Conservation (phyloP, 2,329 filamentous ascomycete genomes). For the Fusarium sp. region DNA sequence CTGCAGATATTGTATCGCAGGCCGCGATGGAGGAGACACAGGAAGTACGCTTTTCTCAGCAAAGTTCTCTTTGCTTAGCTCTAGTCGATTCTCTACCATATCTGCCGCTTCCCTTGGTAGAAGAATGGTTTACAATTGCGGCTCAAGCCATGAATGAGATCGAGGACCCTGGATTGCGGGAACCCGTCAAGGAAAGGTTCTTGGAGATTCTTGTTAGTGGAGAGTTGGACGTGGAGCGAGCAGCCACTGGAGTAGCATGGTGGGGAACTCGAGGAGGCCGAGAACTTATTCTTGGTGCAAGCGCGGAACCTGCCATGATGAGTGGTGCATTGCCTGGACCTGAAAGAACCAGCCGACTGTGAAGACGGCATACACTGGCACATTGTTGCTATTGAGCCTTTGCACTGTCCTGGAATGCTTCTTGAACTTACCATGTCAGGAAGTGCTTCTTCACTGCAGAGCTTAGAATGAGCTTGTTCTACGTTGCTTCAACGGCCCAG, state of each 20-base stretch:
- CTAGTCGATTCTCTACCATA: slow-evolving; percentile 83
- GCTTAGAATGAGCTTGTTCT: background rate
- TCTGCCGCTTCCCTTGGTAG: slow-evolving; percentile 74
- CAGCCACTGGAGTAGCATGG: slow-evolving; percentile 83
- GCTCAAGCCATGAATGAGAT: slow-evolving; percentile 75
- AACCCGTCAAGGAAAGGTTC: slow-evolving; percentile 75
- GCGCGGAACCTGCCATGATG: slow-evolving; percentile 57
- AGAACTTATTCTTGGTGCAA: slow-evolving; percentile 58
- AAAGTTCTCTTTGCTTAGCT: slow-evolving; percentile 79
- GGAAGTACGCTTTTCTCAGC: slow-evolving; percentile 71
- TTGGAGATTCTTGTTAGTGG: slow-evolving; percentile 83
- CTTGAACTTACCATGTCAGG: background rate
- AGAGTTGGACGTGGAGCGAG: slow-evolving; percentile 89
- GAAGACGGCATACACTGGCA: slow-evolving; percentile 24
- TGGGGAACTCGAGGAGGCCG: slow-evolving; percentile 74
- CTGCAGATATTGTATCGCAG: slow-evolving; percentile 52
- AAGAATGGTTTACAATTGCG: slow-evolving; percentile 82
- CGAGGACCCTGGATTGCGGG: slow-evolving; percentile 68
- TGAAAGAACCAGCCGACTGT: slow-evolving; percentile 52
- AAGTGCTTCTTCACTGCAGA: background rate
- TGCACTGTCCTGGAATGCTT: background rate
- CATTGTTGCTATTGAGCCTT: background rate
- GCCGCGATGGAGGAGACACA: slow-evolving; percentile 39
- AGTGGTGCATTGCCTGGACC: slow-evolving; percentile 61
- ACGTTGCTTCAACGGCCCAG: slow-evolving; percentile 7